phyloP scores from a whole-genome alignment of 768 basidiomycete species.

The Asterophora parasitica region DNA sequence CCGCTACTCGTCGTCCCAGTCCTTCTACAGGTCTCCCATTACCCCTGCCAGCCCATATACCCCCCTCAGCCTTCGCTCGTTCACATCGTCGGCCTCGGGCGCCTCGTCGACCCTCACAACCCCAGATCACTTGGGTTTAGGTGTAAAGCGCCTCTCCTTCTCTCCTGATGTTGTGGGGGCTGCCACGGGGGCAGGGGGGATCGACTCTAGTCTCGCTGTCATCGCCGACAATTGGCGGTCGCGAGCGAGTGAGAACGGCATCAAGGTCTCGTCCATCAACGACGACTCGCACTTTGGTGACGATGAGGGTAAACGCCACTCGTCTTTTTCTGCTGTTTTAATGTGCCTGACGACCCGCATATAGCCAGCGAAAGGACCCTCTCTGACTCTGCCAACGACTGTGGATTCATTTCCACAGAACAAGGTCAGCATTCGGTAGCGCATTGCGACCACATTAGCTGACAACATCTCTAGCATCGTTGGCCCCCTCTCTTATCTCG shows the following conservation, averaged over 20 bases:
- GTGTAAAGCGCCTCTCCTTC: conserved; percentile 38
- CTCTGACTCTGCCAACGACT: conserved; percentile 45
- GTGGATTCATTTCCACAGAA: conserved; percentile 40
- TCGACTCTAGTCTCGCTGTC: conserved; percentile 51
- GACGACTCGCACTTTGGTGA: conserved; percentile 46
- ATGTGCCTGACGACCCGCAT: conserved; percentile 34
- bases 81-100: conserved; percentile 47
- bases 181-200: conserved; percentile 16
- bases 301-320: conserved; percentile 39
- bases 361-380: conserved; percentile 48
- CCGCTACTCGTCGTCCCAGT: conserved; percentile 36
- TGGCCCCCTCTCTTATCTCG: conserved; percentile 56
- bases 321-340: conserved; percentile 10
- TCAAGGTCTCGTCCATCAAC: conserved; percentile 50
- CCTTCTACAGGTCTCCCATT: conserved; percentile 51
- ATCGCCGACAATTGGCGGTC: conserved; percentile 69
- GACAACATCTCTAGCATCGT: conserved; percentile 35
- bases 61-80: conserved; percentile 63
- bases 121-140: conserved; percentile 42
- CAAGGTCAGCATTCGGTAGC: conserved; percentile 34
- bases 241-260: conserved; percentile 66
- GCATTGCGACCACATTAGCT: conserved; percentile 15
- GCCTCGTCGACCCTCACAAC: conserved; percentile 55
- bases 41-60: conserved; percentile 69
- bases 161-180: conserved; percentile 39